Evolutionary conservation across 2,329 filamentous ascomycete species (phyloP).

Genomic region (Thyridium curvatum): DNA sequence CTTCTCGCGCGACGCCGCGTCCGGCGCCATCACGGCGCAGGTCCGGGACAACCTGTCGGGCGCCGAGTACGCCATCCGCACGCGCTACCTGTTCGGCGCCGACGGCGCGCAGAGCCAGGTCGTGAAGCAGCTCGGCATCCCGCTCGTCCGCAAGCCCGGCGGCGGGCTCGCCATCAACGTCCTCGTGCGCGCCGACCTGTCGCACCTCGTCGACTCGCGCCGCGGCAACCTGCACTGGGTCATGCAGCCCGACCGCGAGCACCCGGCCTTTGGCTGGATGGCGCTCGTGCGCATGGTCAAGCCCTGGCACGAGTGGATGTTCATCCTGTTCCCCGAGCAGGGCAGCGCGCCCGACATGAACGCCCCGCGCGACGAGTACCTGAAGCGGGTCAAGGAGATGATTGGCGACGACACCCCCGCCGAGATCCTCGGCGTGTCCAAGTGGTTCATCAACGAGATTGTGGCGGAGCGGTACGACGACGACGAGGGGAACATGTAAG

Average conservation of each 20-base stretch:
- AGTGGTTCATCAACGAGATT: slow-evolving; percentile 57
- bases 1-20: slow-evolving; percentile 19
- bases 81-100: slow-evolving; percentile 53
- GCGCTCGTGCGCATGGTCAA: slow-evolving; percentile 53
- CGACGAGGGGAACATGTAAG: slow-evolving; percentile 38
- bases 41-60: slow-evolving; percentile 15
- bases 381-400: slow-evolving; percentile 36
- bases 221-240: slow-evolving; percentile 57
- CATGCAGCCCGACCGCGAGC: slow-evolving; percentile 45
- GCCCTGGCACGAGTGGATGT: slow-evolving; percentile 58
- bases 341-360: slow-evolving; percentile 24
- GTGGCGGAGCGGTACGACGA: slow-evolving; percentile 49
- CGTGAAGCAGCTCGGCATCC: slow-evolving; percentile 26
- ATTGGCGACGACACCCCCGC: slow-evolving; percentile 49
- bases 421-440: slow-evolving; percentile 46
- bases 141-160: slow-evolving; percentile 23
- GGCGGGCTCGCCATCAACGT: slow-evolving; percentile 33
- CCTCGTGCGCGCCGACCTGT: slow-evolving; percentile 37
- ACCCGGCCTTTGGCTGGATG: slow-evolving; percentile 44
- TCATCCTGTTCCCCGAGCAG: slow-evolving; percentile 39
- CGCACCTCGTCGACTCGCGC: slow-evolving; percentile 39
- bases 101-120: slow-evolving; percentile 41
- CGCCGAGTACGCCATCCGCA: slow-evolving; percentile 32
- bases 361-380: slow-evolving; percentile 31
- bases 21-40: slow-evolving; percentile 18